Evolutionary conservation across 2,329 filamentous ascomycete species (phyloP), one percentile per base, ranked within the genome.

Genomic region (Penicillium capsulatum): DNA sequence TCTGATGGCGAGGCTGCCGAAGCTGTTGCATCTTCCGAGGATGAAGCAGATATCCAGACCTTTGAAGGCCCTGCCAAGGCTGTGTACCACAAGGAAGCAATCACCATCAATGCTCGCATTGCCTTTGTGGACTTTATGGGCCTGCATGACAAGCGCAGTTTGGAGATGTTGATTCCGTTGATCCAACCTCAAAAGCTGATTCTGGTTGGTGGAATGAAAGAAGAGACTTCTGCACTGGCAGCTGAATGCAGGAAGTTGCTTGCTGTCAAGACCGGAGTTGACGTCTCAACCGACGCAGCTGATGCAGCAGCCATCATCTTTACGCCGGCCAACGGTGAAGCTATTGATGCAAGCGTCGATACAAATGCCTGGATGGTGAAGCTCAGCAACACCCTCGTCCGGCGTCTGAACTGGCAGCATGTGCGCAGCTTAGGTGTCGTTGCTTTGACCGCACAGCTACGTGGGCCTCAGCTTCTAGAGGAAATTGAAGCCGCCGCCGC

Each of bases 311-410:
- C 52, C 8, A 82, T 90, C 48, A 86, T 98, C 4, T 91, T 91
- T 60, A 89, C 87, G 0, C 92, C 92, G 1, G 65, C 70, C 7
- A 72, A 86, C n/a, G 89, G 89, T 16, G 72, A 76, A 22, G 71
- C 75, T 10, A 76, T 98, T 29, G 83, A 98, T 63, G 92, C 91
- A 9, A 96, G 90, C 58, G 91, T 97, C 29, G 92, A 98, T 61
- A 97, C 91, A 4, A 96, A 97, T 61, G 90, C 92, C 3, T 98
- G 94, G 92, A 83, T 86, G 16, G 86, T 98, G 44, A 94, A 90
- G 65, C 76, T 98, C 13, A 89, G 87, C 34, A 86, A 91, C 52
- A 72, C 79, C 31, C 79, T 98, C 14, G 85, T 94, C 43, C 87
- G 87, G 65, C 84, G 84, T 53, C 75, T 98, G 44, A 87, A 86